Conservation (phyloP, 805 yeast genomes). For the Starmerella gropengiesseri region DNA sequence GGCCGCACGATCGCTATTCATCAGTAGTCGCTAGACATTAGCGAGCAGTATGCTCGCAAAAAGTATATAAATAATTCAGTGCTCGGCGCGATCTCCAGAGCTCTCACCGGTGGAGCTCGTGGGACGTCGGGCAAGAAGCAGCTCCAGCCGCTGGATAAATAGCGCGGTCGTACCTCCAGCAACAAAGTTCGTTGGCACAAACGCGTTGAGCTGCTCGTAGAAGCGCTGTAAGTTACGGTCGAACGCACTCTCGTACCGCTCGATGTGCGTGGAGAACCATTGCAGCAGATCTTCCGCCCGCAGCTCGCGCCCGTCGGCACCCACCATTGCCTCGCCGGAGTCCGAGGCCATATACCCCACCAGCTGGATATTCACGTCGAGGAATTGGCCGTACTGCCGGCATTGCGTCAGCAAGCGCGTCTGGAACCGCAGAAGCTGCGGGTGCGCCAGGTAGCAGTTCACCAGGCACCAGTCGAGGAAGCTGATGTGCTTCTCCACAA, state of each 20-base stretch:
- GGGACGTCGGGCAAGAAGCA: slow-evolving; percentile 2
- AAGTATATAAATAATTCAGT: no score
- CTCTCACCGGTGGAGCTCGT: no score
- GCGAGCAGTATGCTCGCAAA: no score
- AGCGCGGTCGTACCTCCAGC: slow-evolving; percentile 7
- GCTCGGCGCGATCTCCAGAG: no score
- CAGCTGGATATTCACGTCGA: slow-evolving; percentile 20
- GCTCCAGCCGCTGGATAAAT: slow-evolving; percentile 9
- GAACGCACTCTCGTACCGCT: slow-evolving; percentile 31
- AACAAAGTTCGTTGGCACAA: slow-evolving; percentile 7
- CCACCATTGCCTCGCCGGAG: slow-evolving; percentile 15
- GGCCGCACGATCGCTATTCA: no score
- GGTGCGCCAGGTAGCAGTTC: slow-evolving; percentile 56
- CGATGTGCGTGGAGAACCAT: slow-evolving; percentile 26
- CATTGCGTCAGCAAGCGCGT: slow-evolving; percentile 34
- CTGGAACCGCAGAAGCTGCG: slow-evolving; percentile 38
- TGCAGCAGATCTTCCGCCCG: slow-evolving; percentile 23
- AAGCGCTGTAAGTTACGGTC: slow-evolving; percentile 26
- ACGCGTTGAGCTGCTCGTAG: slow-evolving; percentile 6
- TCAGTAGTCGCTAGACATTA: no score
- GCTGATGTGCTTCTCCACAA: slow-evolving; percentile 40
- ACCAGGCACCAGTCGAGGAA: slow-evolving; percentile 53
- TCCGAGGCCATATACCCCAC: slow-evolving; percentile 26
- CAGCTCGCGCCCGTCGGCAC: slow-evolving; percentile 21
- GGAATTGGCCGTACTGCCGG: slow-evolving; percentile 25